Base-by-base conservation (phyloP, 1,284 basidiomycete species). In the Sanghuangporus baumii region DNA sequence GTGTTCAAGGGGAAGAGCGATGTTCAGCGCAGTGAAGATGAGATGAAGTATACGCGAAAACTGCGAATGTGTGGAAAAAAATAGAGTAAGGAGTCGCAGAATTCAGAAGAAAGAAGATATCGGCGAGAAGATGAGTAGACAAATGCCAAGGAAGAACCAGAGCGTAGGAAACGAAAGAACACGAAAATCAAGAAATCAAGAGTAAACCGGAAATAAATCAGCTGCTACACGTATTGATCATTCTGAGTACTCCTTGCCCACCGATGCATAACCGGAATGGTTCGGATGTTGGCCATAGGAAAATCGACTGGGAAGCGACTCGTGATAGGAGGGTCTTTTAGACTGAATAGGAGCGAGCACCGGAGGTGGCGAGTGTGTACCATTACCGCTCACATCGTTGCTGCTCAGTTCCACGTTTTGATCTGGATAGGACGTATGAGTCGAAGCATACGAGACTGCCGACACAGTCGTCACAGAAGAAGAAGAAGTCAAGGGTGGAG, bases 341-440 rank as follows among this genome's bases (percentile, higher is more conserved):
- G n/a, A 34, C 8, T 56, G 60, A 16, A 61, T 55, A 41, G 60
- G 60, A 12, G 60, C 60, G 41, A 61, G 60, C 8, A 61, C 54
- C 16, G 52, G 52, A 20, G 60, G 60, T 20, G 60, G 60, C 16
- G 51, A 55, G 26, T 55, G 52, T 47, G 60, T 46, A 34, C 60
- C 59, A 20, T 4, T 55, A 11, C 50, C 52, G 20, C 8, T 55
- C 36, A 11, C 47, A 2, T 9, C 14, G 16, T 18, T 26, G 23
- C 9, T 20, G 20, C 6, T 50, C 6, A 41, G 11, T 11, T 50
- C 47, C 11, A 50, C 23, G 8, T 26, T 50, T 18, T 50, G 47
- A 50, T 9, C 12, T 18, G 38, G 20, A 16, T 57, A 57, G 16
- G 37, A 41, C 9, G 38, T n/a, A 40, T 40, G 55, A 16, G 36